Base-by-base conservation (phyloP, 768 basidiomycete species). In the Boletales sp. region DNA sequence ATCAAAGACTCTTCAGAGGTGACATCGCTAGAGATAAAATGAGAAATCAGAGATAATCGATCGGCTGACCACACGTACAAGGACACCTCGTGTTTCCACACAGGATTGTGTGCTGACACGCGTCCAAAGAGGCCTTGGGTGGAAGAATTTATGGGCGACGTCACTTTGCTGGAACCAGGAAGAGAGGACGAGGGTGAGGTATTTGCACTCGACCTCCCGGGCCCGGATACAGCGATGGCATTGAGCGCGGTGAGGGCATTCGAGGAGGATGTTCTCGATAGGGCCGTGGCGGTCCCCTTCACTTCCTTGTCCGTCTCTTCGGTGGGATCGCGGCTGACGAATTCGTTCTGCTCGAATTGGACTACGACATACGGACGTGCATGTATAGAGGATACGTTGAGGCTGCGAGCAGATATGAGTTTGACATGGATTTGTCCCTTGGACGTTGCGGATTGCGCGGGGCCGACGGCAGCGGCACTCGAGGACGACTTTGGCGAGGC, bases 281-380 rank as follows among this genome's bases (percentile, higher is more conserved):
- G 65, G 49, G 66, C 72, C 9, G 78, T 83, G 4, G 92, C 80
- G 36, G 79, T 78, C 59, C 90, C 92, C 67, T 86, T 91, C 69
- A 90, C 87, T 70, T 92, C 90, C 75, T 90, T 93, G 74, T 89
- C 90, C 15, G 78, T 73, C 68, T 91, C 90, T 56, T 83, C 81
- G 21, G 86, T 89, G 24, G 93, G 90, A 67, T 95, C 90, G 40
- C 97, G 76, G 59, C 85, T 86, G 67, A 99, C 86, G 65, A 97
- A 99, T 71, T 99, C 97, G 78, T 93, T 97, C 71, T 98, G 90
- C 74, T 99, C 97, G 70, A 97, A 99, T 69, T 94, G 89, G 58
- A 94, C 94, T 67, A 98, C 94, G 60, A 94, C 90, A 67, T 99
- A 98, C 15, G 94, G 90, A 0, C 83, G 77, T 4, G 88, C 83